phyloP scores from a whole-genome alignment of 345 rosid species.

The Litchi chinensis region DNA sequence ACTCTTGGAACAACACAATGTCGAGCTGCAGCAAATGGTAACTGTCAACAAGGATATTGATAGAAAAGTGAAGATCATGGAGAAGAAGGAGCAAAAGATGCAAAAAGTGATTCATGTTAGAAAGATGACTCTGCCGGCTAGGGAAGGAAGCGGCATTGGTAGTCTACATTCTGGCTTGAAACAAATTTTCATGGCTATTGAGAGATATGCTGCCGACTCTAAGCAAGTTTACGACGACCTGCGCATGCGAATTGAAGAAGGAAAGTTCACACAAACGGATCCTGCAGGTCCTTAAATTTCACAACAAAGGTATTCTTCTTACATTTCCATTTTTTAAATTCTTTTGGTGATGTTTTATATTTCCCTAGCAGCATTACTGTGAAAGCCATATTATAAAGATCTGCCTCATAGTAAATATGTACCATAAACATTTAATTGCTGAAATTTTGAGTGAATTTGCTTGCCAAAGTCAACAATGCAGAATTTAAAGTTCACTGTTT shows the following conservation, averaged over 20 bases:
- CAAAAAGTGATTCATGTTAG: slow-evolving; percentile 33
- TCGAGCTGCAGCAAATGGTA: slow-evolving; percentile 37
- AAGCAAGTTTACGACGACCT: slow-evolving; percentile 38
- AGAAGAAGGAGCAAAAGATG: slow-evolving; percentile 47
- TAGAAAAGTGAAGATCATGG: slow-evolving; percentile 43
- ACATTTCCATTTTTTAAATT: not conserved
- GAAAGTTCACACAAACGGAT: slow-evolving; percentile 3
- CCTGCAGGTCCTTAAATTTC: slow-evolving; percentile 7
- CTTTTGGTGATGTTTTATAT: not conserved
- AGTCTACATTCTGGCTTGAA: slow-evolving; percentile 35
- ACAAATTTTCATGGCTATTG: slow-evolving; percentile 42
- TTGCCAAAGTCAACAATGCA: not conserved
- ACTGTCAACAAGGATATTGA: slow-evolving; percentile 41
- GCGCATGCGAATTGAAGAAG: slow-evolving; percentile 23
- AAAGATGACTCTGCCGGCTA: slow-evolving; percentile 18
- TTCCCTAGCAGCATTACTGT: not conserved
- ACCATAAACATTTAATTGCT: not conserved
- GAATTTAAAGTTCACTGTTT: not conserved
- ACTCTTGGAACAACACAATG: slow-evolving; percentile 33
- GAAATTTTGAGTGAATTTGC: slow-evolving; percentile 5
- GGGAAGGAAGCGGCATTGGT: slow-evolving; percentile 21
- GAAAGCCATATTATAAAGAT: not conserved
- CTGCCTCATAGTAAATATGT: not conserved
- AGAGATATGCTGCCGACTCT: slow-evolving; percentile 38
- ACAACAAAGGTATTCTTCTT: not conserved